Base-by-base conservation (phyloP, 495 filamentous ascomycete species). In the Podospora fimiseda region DNA sequence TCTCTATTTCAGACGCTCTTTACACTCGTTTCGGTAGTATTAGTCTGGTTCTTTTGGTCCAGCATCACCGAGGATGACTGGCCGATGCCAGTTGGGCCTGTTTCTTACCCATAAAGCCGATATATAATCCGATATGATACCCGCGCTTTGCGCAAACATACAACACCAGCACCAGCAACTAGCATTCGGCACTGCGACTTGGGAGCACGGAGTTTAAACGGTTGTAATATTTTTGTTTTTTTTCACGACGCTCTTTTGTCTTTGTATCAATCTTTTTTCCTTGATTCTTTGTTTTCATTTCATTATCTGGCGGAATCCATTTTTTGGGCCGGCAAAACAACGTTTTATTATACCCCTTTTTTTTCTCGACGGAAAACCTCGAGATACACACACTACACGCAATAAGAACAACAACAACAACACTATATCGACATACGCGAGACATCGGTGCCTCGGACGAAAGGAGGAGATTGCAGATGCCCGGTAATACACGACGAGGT, bases 41-140 rank as follows among this genome's bases (percentile, higher is more conserved):
- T 79, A 69, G 62, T 96, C 44, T 99, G 92, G 92, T 63, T 87
- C 56, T 99, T 99, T 76, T 97, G 94, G 93, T 92, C 89, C 38
- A 95, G 89, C 74, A 99, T 99, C 62, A 99, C 93, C 3, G 93
- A 99, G 71, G 93, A 99, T 63, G 92, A 96, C 73, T 99, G 93
- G 93, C 90, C 93, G 1, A 80, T 85, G 76, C 81, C 84, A 9
- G 70, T 75, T 11, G 18, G 39, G 30, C 22, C 20, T 36, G 52
- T 52, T 38, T 52, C 60, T 9, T 70, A 68, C 53, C 63, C 67
- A 39, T 67, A 52, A 50, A 51, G 18, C 13, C 20, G 9, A 42
- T 15, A 24, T 18, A 9, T 24, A 14, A 44, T 18, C 18, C 16
- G 20, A 21, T 1, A 20, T 45, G 38, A 57, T 51, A 57, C 54